Base-by-base conservation (phyloP, 1,284 basidiomycete genomes). In the Ceratobasidium sp. region DNA sequence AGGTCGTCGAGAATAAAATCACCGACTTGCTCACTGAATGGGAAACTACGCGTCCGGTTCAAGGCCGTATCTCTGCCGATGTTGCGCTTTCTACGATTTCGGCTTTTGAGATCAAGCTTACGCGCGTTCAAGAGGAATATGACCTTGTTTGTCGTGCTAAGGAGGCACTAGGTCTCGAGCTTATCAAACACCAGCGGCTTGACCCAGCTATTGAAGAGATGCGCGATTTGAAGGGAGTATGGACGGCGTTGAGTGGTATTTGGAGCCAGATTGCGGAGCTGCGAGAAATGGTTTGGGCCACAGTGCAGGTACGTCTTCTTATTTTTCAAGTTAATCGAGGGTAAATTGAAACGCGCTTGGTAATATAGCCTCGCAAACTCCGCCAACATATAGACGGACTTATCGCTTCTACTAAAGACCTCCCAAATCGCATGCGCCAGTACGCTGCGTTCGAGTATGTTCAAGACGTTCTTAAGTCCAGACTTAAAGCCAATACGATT, bases 371-470 rank as follows among this genome's bases (percentile, higher is more conserved):
- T 23, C 91, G 98, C 82, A 99, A 99, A 86, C 86, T 99, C 78
- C 92, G 98, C 81, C 96, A 97, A 83, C 95, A 97, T 82, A 92
- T 99, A 78, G 98, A 99, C 83, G 92, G 89, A 3, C 88, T 99
- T 73, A 86, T 99, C 72, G 89, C 90, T 39, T 96, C 95, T 44
- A 99, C 97, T 23, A 97, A 97, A 86, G 97, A 99, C 71, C 97
- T 99, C 97, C 98, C 98, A 0, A 98, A 95, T 68, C 91, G 97
- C 77, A 99, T 99, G 98, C 91, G 98, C 79, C 98, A 99, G 85
- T 99, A 99, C 84, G 95, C 97, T 10, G 98, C 98, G 0, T 99
- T 99, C 83, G 98, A 99, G 87, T 97, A 96, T 84, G 96, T 99
- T 2, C 97, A 99, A 83, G 97, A 99, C 68, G 90, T 93, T 23